Evolutionary conservation across 73 alveolate genomes (phyloP).

Genomic region (Breviolum minutum): DNA sequence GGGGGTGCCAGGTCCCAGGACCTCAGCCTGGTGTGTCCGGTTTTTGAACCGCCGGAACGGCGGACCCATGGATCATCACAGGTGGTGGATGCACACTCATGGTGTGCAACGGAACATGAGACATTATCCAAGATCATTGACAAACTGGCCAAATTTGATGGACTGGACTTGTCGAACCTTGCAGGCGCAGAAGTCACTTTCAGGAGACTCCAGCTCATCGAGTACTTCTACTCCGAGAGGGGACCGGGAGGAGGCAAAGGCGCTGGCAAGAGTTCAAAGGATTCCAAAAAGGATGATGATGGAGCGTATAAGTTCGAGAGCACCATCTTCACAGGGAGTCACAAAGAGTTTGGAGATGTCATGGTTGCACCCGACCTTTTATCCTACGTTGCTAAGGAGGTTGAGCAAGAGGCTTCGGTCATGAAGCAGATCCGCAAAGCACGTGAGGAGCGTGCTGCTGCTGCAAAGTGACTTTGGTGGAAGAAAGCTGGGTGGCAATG

Average conservation of each 20-base stretch:
- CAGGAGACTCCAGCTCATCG: conserved; percentile 16
- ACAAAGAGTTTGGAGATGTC: not conserved
- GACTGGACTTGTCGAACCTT: conserved; percentile 5
- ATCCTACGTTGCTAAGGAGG: not conserved
- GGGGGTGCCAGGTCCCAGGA: not conserved
- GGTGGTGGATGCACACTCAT: not conserved
- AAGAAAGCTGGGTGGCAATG: not conserved
- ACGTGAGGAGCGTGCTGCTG: conserved; percentile 5
- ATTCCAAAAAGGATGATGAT: not conserved
- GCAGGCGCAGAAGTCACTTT: not conserved
- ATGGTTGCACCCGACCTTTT: not conserved
- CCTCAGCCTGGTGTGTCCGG: not conserved
- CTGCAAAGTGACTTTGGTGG: not conserved
- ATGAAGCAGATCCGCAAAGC: conserved; percentile 51
- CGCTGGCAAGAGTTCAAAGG: not conserved
- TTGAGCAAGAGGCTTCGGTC: not conserved
- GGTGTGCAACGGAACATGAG: conserved; percentile 4
- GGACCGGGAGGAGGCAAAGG: not conserved
- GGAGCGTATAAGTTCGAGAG: not conserved
- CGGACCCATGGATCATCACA: conserved; percentile 40
- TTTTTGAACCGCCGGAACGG: conserved; percentile 1
- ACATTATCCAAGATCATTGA: not conserved
- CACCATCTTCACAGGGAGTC: not conserved
- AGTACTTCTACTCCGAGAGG: not conserved
- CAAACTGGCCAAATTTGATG: not conserved